These are phyloP conservation scores for Hydrangea macrophylla DNA, from an alignment of 148 eudicot genomes.

Conservation along the genomic window DNA sequence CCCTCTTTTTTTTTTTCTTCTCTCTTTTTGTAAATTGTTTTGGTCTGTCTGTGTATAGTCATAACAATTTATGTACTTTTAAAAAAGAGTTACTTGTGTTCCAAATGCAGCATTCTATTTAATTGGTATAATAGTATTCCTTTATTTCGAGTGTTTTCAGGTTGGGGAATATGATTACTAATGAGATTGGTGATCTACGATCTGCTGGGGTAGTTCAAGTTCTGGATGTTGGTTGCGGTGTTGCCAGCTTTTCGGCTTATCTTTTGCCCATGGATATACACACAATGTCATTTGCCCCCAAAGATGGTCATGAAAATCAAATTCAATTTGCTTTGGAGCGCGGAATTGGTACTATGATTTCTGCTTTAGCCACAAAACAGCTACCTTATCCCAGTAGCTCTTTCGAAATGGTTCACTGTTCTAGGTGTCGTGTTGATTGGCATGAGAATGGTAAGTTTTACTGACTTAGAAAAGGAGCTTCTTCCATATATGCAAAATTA, in stretches of 20 bases:
- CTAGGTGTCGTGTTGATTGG: conserved; percentile 97
- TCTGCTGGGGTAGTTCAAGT: conserved; percentile 88
- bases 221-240: conserved; percentile 98
- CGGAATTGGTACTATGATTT: conserved; percentile 90
- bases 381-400: conserved; percentile 88
- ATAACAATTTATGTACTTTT: too few relatives aligned
- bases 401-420: conserved; percentile 95
- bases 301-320: conserved; percentile 96
- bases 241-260: conserved; percentile 93
- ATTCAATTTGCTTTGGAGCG: conserved; percentile 96
- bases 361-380: conserved; percentile 86
- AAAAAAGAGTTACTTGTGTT: too few relatives aligned
- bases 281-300: conserved; percentile 98
- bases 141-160: conserved; percentile 35
- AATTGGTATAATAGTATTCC: too few relatives aligned
- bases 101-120: too few relatives aligned
- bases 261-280: conserved; percentile 73
- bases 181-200: conserved; percentile 72
- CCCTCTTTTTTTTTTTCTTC: too few relatives aligned
- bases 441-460: conserved; percentile 71
- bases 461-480: not conserved
- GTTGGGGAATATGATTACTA: conserved; percentile 92
- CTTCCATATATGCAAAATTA: not conserved
- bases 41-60: too few relatives aligned
- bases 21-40: too few relatives aligned